A percentile compares a stretch with the other conserved stretches of the same genome.
Conservation (phyloP, 345 rosid genomes). For the Salix suchowensis region DNA sequence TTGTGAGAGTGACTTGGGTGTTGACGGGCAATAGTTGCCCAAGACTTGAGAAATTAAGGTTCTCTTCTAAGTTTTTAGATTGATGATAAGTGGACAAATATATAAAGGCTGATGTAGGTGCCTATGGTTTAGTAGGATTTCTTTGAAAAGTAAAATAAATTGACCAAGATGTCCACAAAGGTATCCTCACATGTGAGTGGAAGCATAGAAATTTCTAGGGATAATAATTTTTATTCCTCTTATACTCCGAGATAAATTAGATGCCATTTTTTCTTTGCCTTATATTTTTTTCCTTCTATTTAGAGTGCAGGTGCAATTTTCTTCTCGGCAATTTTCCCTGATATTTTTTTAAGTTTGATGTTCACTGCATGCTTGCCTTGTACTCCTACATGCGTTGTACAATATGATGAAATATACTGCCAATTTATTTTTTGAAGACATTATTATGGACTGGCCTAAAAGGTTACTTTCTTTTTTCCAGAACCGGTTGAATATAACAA, state of each 20-base stretch:
- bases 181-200: not conserved
- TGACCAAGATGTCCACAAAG: not conserved
- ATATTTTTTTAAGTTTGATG: not conserved
- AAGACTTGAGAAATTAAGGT: not conserved
- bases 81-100: not conserved
- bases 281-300: not conserved
- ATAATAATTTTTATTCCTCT: not conserved
- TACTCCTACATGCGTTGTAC: not conserved
- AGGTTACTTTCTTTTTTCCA: conserved; percentile 43
- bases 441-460: conserved; percentile 19
- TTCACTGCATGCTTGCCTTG: not conserved
- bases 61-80: not conserved
- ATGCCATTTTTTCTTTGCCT: not conserved
- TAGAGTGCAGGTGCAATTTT: not conserved
- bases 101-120: not conserved
- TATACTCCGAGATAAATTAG: not conserved
- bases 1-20: not conserved
- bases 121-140: not conserved
- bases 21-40: not conserved
- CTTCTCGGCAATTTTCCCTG: not conserved
- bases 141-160: not conserved
- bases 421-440: not conserved
- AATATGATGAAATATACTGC: not conserved
- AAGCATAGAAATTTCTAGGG: not conserved
- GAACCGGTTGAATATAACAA: conserved; percentile 97